These are phyloP conservation scores for Macaranga tanarius DNA, from an alignment of 441 rosid genomes.

Conservation along the genomic window DNA sequence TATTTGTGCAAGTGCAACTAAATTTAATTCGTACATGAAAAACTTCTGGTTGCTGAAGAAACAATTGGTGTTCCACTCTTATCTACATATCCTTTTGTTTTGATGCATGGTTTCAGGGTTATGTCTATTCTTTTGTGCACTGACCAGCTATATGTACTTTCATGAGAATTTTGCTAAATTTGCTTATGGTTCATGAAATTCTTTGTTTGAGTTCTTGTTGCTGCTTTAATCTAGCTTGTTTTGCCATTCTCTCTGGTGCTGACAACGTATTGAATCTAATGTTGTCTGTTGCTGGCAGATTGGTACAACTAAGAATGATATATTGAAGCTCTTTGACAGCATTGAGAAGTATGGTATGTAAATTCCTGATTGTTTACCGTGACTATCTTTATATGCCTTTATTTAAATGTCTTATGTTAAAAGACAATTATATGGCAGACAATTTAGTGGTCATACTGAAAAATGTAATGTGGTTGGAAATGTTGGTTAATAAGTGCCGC, in stretches of 20 bases:
- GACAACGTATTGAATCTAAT: slow-evolving; percentile 3
- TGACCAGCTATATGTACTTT: neutral
- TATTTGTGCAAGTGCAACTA: neutral
- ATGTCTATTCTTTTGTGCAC: neutral
- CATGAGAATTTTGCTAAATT: neutral
- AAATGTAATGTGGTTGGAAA: neutral
- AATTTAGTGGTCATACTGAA: neutral
- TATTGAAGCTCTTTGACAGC: slow-evolving; percentile 79
- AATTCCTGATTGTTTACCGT: neutral
- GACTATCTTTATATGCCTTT: neutral
- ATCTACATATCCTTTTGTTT: neutral
- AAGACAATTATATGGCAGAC: neutral
- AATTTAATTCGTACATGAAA: neutral
- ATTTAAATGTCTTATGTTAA: neutral
- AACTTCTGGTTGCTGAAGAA: neutral
- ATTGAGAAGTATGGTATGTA: slow-evolving; percentile 72
- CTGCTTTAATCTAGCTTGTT: neutral
- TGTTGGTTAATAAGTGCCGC: slow-evolving; percentile 1
- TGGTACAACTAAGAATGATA: slow-evolving; percentile 56
- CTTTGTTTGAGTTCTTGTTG: neutral
- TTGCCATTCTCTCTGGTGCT: neutral
- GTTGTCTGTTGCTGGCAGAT: slow-evolving; percentile 50
- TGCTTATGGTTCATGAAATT: neutral
- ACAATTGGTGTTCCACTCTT: neutral
- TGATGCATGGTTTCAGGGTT: neutral